Evolutionary conservation across 129 eudicot species (phyloP).

Genomic region (Ambrosia trifida): DNA sequence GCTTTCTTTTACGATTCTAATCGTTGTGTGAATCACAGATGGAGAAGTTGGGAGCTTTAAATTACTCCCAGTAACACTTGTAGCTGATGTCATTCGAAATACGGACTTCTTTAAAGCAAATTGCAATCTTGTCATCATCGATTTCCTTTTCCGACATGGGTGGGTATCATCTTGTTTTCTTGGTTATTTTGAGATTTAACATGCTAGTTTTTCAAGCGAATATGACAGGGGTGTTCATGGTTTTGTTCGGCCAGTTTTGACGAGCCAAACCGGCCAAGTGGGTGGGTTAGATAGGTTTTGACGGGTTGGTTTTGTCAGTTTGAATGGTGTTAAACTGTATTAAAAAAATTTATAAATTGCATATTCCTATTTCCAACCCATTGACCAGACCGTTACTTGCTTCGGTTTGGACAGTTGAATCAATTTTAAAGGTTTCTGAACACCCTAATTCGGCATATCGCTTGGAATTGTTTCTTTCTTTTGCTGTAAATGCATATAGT

Average conservation of each 20-base stretch:
- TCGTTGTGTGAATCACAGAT: constrained; percentile 46
- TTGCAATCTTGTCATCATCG: constrained; percentile 83
- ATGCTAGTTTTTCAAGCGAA: neutral
- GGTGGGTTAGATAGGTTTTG: too few species aligned
- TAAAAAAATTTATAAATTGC: too few species aligned
- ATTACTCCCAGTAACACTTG: constrained; percentile 56
- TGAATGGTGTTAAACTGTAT: too few species aligned
- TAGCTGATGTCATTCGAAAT: constrained; percentile 57
- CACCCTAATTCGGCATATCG: neutral
- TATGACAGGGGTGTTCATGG: neutral
- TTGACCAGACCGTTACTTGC: neutral
- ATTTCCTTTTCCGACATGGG: constrained; percentile 90
- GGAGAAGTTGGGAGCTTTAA: constrained; percentile 94
- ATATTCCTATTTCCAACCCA: neutral
- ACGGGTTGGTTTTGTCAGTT: too few species aligned
- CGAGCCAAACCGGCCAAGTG: too few species aligned
- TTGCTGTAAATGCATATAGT: neutral
- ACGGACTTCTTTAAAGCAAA: constrained; percentile 68
- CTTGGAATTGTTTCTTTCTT: neutral
- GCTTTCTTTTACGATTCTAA: neutral
- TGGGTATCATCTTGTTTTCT: constrained; percentile 55
- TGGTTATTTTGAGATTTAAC: neutral
- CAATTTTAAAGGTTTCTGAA: neutral
- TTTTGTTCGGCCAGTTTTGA: neutral
- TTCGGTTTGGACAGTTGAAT: neutral